Percentiles rank a stretch among this genome's conserved stretches.
These are phyloP conservation scores for Acanthamoeba divionensis DNA, from an alignment of 208 protist genomes.

Conservation along the genomic window DNA sequence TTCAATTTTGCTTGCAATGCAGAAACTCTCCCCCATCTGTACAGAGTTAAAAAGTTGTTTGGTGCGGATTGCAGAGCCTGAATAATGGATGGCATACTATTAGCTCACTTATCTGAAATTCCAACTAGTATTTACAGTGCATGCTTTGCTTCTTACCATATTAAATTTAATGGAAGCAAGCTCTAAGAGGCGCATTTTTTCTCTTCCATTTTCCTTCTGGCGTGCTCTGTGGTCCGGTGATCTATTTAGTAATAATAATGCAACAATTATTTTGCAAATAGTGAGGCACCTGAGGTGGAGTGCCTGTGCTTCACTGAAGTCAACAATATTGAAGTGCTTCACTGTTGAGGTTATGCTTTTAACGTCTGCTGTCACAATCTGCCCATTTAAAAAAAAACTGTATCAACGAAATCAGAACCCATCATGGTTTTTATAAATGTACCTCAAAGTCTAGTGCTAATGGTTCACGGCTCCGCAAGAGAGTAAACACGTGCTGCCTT, in stretches of 20 bases:
- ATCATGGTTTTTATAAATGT: not conserved
- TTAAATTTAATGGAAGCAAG: slow-evolving; percentile 46
- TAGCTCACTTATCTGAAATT: too few species aligned
- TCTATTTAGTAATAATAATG: too few species aligned
- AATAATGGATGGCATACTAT: too few species aligned
- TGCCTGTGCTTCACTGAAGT: slow-evolving; percentile 46
- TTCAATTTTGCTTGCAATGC: slow-evolving; percentile 13
- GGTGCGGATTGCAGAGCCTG: slow-evolving; percentile 34
- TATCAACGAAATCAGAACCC: not conserved
- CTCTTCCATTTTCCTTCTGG: slow-evolving; percentile 9
- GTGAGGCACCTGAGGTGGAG: not conserved
- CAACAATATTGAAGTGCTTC: slow-evolving; percentile 48
- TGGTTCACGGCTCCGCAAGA: not conserved
- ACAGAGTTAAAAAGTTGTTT: slow-evolving; percentile 51
- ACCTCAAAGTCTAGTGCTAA: slow-evolving; percentile 6
- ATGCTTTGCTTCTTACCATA: not conserved
- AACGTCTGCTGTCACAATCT: slow-evolving; percentile 20
- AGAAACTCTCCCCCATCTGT: slow-evolving; percentile 34
- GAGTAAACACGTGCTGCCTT: not conserved
- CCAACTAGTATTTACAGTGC: too few species aligned
- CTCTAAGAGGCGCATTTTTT: not conserved
- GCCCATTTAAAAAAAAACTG: not conserved
- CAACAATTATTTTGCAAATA: too few species aligned
- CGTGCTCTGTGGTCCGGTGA: not conserved
- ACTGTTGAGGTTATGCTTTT: slow-evolving; percentile 42